A percentile compares a stretch with the other conserved stretches of the same genome.
These are phyloP conservation scores for Plasmodium malariae DNA, from an alignment of 169 alveolate species.

Conservation along the genomic window DNA sequence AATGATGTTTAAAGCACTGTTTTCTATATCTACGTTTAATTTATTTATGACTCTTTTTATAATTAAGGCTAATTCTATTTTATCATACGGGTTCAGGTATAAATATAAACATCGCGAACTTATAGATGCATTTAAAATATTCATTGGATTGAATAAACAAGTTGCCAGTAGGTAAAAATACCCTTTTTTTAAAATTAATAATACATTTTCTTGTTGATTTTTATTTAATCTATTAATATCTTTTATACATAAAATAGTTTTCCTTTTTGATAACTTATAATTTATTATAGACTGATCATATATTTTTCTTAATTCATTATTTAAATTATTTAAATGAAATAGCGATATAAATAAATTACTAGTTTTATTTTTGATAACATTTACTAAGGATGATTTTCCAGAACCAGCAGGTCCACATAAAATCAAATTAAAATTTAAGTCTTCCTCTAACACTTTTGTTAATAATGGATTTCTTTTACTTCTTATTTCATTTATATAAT, in stretches of 20 bases:
- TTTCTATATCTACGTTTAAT: conserved; percentile 47
- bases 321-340: conserved; percentile 67
- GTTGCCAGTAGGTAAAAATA: conserved; percentile 56
- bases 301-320: conserved; percentile 50
- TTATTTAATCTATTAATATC: conserved; percentile 74
- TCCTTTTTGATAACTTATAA: conserved; percentile 45
- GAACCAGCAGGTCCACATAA: conserved; percentile 88
- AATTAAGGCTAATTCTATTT: conserved; percentile 56
- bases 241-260: conserved; percentile 56
- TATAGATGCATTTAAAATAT: conserved; percentile 58
- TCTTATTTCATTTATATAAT: conserved; percentile 56
- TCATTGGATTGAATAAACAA: conserved; percentile 58
- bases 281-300: conserved; percentile 54
- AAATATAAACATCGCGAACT: conserved; percentile 54
- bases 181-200: conserved; percentile 54
- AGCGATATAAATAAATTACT: conserved; percentile 40
- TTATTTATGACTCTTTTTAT: conserved; percentile 44
- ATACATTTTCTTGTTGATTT: conserved; percentile 64
- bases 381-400: conserved; percentile 83
- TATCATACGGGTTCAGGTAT: conserved; percentile 52
- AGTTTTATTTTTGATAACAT: conserved; percentile 78
- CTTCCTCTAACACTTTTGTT: conserved; percentile 48
- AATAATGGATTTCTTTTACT: conserved; percentile 52
- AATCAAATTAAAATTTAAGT: conserved; percentile 76
- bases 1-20: conserved; percentile 43